Evolutionary conservation across 2,329 filamentous ascomycete genomes (phyloP).

Genomic region (Ceratocystis harringtonii): DNA sequence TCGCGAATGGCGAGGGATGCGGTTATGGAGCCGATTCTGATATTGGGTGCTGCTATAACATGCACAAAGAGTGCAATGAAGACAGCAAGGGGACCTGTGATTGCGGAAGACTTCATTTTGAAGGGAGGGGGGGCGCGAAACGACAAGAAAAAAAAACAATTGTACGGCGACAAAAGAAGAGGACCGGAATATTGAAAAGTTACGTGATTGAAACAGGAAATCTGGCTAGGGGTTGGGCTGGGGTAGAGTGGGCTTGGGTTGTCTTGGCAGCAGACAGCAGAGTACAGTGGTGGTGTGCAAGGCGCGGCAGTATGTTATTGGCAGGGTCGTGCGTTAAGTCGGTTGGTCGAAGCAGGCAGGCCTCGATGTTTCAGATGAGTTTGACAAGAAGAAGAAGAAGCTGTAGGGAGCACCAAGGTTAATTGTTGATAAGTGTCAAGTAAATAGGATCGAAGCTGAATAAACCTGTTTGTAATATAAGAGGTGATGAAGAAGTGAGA

Average conservation of each 20-base stretch:
- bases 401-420: too few relatives aligned
- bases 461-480: not conserved
- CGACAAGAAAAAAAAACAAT: not conserved
- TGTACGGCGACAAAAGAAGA: not conserved
- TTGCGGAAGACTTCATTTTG: slow-evolving; percentile 3
- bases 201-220: not conserved
- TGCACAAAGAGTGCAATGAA: slow-evolving; percentile 20
- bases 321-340: too few relatives aligned
- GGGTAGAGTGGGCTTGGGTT: too few relatives aligned
- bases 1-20: not conserved
- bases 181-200: not conserved
- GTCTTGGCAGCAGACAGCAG: too few relatives aligned
- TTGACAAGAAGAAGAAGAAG: too few relatives aligned
- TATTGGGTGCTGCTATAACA: slow-evolving; percentile 20
- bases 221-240: not conserved
- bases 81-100: not conserved
- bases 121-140: not conserved
- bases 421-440: too few relatives aligned
- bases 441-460: not conserved
- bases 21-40: slow-evolving; percentile 3
- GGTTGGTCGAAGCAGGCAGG: too few relatives aligned
- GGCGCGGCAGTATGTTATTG: too few relatives aligned
- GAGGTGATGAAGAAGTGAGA: not conserved
- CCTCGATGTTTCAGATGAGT: too few relatives aligned
- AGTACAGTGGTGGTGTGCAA: too few relatives aligned